Base-by-base conservation (phyloP, 371 early-diverging fungal genomes). In the Funneliformis caledonium region DNA sequence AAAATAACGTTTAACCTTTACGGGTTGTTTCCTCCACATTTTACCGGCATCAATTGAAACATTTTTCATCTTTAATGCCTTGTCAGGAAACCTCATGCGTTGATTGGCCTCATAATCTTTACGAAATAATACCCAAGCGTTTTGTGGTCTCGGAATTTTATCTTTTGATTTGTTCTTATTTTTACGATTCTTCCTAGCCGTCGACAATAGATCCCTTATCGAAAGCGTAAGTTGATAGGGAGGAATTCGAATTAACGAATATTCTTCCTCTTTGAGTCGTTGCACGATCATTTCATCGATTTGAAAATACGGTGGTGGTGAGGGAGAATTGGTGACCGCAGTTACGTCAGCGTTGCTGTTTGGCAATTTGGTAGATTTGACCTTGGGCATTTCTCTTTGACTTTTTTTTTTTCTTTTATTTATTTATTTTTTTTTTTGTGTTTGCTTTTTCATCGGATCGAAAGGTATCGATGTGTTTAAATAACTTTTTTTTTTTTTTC, bases 81-180 rank as follows among this genome's bases (percentile, higher is more conserved):
- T 56, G 10, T 52, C 42, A 6, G 68, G 68, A 12, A 50, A 52
- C 9, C 19, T 16, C 12, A 42, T 2, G 2, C 52, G 68, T 33
- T 50, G 33, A 16, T 56, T 78, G 8, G 78, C 78, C 16, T 50
- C 48, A 50, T 37, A 78, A 33, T 78, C 79, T n/a, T 69, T 68
- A 50, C 79, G 79, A 52, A 78, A 78, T 37, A 78, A 14, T 19
- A 78, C 26, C 19, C 48, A 78, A 8, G 45, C 69, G 31, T 78
- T 78, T 50, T 50, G 70, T 16, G 67, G 79, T 42, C 79, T 67
- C 4, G 79, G 79, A 26, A 42, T 22, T 12, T 22, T 56, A 19
- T 37, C 33, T 22, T 70, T 42, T 1, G 5, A 12, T 11, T 22
- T n/a, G 10, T 48, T 70, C 6, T 3, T 70, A 2, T 42, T 22